phyloP scores from a whole-genome alignment of 1,284 basidiomycete species.

The Prillingera fragicola region DNA sequence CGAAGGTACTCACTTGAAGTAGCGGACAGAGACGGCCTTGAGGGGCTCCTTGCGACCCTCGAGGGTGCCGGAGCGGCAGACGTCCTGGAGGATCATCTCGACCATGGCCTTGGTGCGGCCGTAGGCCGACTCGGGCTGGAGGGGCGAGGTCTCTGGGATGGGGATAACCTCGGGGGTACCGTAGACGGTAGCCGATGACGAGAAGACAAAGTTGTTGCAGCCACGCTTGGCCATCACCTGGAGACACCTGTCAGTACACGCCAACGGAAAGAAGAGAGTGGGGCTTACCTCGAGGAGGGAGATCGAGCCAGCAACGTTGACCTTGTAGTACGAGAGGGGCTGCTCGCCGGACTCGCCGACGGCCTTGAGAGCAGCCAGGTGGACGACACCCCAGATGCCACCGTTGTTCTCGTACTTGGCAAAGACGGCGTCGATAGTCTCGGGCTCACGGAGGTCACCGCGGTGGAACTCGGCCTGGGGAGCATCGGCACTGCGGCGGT shows the following conservation, averaged over 20 bases:
- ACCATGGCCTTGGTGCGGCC: slow-evolving; percentile 93
- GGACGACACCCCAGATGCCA: slow-evolving; percentile 96
- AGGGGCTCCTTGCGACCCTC: slow-evolving; percentile 23
- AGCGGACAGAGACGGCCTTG: slow-evolving; percentile 55
- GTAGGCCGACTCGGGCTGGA: slow-evolving; percentile 88
- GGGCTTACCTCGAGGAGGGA: slow-evolving; percentile 58
- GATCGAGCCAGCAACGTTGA: slow-evolving; percentile 82
- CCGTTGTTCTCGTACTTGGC: slow-evolving; percentile 72
- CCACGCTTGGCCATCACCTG: slow-evolving; percentile 68
- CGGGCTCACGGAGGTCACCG: slow-evolving; percentile 68
- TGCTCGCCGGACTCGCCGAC: slow-evolving; percentile 96
- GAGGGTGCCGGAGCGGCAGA: slow-evolving; percentile 63
- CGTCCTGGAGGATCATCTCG: slow-evolving; percentile 84
- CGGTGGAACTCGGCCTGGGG: slow-evolving; percentile 47
- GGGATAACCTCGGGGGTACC: slow-evolving; percentile 88
- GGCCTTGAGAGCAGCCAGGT: slow-evolving; percentile 95
- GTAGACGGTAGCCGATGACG: slow-evolving; percentile 98
- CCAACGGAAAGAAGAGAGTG: neutral
- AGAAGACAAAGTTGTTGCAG: slow-evolving; percentile 69
- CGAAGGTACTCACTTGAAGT: slow-evolving; percentile 79
- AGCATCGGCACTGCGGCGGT: slow-evolving; percentile 18
- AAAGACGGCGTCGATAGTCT: slow-evolving; percentile 68
- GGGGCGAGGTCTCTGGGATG: slow-evolving; percentile 85
- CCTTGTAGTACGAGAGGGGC: slow-evolving; percentile 85
- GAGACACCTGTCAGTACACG: neutral